phyloP scores from a whole-genome alignment of 192 early-diverging fungal genomes.

The Entomortierella lignicola region DNA sequence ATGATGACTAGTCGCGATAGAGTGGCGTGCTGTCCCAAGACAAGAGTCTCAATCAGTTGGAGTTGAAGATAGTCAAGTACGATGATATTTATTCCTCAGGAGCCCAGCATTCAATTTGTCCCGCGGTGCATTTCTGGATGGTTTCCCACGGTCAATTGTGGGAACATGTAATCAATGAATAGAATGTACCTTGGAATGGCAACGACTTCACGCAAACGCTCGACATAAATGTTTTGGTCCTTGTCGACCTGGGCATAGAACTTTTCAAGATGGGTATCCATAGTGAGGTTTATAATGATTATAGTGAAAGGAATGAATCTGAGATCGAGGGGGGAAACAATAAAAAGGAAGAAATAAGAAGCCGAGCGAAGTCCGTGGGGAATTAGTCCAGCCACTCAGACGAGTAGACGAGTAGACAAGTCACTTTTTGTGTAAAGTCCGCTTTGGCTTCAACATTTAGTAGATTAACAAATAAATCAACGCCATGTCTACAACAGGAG shows the following conservation, averaged over 20 bases:
- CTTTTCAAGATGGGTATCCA: slow-evolving; percentile 51
- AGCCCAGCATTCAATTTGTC: not conserved
- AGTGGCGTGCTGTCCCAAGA: not conserved
- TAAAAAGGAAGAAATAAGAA: slow-evolving; percentile 7
- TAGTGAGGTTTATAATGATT: slow-evolving; percentile 4
- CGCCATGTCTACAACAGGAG: not conserved
- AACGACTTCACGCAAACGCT: slow-evolving; percentile 88
- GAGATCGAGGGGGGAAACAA: slow-evolving; percentile 4
- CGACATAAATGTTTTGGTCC: slow-evolving; percentile 84
- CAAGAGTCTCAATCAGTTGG: not conserved
- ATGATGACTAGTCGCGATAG: not conserved
- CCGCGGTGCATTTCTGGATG: not conserved
- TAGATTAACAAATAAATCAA: too few species aligned
- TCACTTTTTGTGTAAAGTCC: too few species aligned
- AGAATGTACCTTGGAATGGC: slow-evolving; percentile 80
- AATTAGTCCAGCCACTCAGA: not conserved
- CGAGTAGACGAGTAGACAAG: not conserved
- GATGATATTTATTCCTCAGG: not conserved
- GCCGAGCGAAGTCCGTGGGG: not conserved
- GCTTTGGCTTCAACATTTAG: too few species aligned
- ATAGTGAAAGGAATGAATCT: not conserved
- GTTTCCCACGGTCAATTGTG: slow-evolving; percentile 10
- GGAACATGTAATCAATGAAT: not conserved
- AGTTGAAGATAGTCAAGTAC: not conserved
- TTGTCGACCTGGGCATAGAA: slow-evolving; percentile 82